phyloP scores from a whole-genome alignment of 768 basidiomycete genomes.

The Udeniomyces megalosporus region DNA sequence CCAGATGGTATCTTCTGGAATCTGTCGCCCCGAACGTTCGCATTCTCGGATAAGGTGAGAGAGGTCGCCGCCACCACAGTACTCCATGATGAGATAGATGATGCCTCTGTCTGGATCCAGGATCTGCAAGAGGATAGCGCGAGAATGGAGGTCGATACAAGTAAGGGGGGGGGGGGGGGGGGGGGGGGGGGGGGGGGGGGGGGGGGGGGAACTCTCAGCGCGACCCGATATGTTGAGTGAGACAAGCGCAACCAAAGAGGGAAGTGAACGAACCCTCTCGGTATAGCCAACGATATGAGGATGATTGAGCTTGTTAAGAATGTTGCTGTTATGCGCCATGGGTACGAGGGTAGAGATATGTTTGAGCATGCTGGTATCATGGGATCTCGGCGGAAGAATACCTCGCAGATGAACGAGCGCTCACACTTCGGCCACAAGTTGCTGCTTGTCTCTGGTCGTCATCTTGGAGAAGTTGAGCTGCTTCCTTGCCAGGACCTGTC shows the following conservation, averaged over 20 bases:
- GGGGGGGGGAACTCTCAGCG: slow-evolving; percentile 20
- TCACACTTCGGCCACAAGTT: slow-evolving; percentile 95
- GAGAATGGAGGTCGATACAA: background rate
- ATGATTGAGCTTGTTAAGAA: slow-evolving; percentile 86
- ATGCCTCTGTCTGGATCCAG: slow-evolving; percentile 82
- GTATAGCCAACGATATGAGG: slow-evolving; percentile 93
- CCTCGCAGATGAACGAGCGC: no score
- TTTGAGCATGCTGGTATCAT: no score
- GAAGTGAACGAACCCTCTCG: slow-evolving; percentile 41
- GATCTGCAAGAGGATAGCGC: slow-evolving; percentile 29
- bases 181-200: background rate
- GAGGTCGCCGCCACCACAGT: slow-evolving; percentile 91
- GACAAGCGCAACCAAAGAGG: background rate
- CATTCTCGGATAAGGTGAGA: slow-evolving; percentile 59
- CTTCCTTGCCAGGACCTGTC: slow-evolving; percentile 72
- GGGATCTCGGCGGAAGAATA: no score
- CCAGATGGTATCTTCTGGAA: slow-evolving; percentile 91
- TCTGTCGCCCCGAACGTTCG: slow-evolving; percentile 38
- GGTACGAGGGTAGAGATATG: no score
- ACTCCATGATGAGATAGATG: slow-evolving; percentile 97
- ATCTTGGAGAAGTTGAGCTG: slow-evolving; percentile 96
- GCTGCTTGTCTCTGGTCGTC: slow-evolving; percentile 87
- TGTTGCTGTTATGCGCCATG: no score
- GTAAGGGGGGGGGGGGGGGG: background rate
- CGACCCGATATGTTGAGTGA: background rate